Conservation (phyloP, 2,329 filamentous ascomycete species). For the Phialemonium atrogriseum region DNA sequence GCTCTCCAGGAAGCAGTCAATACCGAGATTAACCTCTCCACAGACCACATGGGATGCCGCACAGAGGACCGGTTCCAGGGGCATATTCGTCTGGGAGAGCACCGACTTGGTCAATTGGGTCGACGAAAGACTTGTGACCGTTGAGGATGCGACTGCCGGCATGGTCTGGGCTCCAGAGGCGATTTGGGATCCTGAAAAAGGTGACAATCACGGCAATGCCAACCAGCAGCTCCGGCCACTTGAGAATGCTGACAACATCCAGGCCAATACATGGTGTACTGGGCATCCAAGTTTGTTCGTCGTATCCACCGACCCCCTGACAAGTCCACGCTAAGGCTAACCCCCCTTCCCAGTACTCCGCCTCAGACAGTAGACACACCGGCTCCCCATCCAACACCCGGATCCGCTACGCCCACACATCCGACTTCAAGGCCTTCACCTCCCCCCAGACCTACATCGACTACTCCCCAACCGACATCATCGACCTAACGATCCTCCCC, state of each 20-base stretch:
- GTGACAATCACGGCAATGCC: conserved; percentile 11
- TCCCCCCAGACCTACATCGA: conserved; percentile 42
- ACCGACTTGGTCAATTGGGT: conserved; percentile 41
- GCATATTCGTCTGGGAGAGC: conserved; percentile 48
- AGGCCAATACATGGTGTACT: conserved; percentile 37
- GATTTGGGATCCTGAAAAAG: conserved; percentile 39
- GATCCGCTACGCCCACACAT: conserved; percentile 47
- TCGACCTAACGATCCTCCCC: conserved; percentile 48
- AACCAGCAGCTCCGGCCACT: not conserved
- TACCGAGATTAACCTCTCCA: no score
- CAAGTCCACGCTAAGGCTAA: not conserved
- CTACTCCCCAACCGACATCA: conserved; percentile 36
- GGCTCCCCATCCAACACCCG: conserved; percentile 33
- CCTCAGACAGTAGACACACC: conserved; percentile 38
- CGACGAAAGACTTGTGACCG: conserved; percentile 36
- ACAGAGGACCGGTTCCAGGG: conserved; percentile 39
- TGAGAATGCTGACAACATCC: not conserved
- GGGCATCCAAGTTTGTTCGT: conserved; percentile 38
- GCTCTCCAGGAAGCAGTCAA: no score
- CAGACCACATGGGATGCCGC: conserved; percentile 45
- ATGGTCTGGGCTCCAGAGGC: conserved; percentile 53
- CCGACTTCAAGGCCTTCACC: conserved; percentile 45
- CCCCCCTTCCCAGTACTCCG: conserved; percentile 27
- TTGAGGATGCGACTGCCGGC: conserved; percentile 44
- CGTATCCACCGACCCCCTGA: not conserved